A percentile compares a stretch with the other conserved stretches of the same genome.
Conservation (phyloP, 306 rosid genomes). For the Arachis hypogaea region DNA sequence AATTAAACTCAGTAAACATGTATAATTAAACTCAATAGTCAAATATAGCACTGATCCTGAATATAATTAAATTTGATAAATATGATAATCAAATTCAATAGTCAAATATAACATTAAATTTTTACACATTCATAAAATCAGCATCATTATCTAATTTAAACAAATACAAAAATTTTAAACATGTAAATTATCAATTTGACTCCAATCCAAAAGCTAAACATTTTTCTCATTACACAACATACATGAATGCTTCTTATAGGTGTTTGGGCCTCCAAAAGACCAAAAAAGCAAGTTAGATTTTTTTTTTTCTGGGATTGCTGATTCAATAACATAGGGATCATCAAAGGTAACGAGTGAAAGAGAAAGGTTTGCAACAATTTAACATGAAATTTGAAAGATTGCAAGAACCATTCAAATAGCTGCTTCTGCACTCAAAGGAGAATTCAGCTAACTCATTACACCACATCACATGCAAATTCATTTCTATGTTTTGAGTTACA, state of each 20-base stretch:
- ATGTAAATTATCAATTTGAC: no score
- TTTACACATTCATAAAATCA: no score
- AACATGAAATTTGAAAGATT: slow-evolving; percentile 92
- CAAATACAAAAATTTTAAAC: no score
- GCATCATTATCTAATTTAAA: no score
- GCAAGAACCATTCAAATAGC: slow-evolving; percentile 86
- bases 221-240: no score
- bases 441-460: slow-evolving; percentile 48
- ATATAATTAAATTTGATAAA: no score
- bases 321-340: slow-evolving; percentile 48
- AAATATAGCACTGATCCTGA: no score
- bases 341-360: slow-evolving; percentile 41
- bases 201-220: no score
- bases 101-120: no score
- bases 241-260: slow-evolving; percentile 42
- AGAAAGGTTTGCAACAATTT: slow-evolving; percentile 51
- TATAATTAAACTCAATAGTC: no score
- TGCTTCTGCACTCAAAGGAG: slow-evolving; percentile 72
- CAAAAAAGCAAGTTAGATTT: slow-evolving; percentile 53
- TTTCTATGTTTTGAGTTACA: slow-evolving; percentile 6
- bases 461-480: neutral
- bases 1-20: no score
- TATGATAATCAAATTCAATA: no score
- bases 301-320: slow-evolving; percentile 78
- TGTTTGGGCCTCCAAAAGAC: slow-evolving; percentile 71